Evolutionary conservation across 352 stramenopile genomes (phyloP).

Genomic region (Pythium rishiriense): DNA sequence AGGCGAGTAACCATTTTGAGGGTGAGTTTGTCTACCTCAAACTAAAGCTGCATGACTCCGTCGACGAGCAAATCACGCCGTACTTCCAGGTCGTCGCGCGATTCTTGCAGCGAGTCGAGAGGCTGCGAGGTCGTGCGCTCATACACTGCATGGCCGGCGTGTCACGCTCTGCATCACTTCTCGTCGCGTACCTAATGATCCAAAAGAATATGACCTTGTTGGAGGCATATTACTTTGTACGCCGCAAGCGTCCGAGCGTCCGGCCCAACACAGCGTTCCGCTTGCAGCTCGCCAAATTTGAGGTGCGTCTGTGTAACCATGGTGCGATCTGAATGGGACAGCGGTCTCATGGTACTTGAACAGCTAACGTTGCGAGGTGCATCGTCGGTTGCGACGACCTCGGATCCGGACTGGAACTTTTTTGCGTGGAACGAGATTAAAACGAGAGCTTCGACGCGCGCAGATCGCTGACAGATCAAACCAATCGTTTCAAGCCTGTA

Average conservation of each 20-base stretch:
- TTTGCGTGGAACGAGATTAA: slow-evolving; percentile 75
- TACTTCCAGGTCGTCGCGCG: slow-evolving; percentile 54
- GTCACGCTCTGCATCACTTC: slow-evolving; percentile 53
- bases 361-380: slow-evolving; percentile 51
- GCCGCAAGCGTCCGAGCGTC: slow-evolving; percentile 40
- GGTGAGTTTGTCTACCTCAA: slow-evolving; percentile 71
- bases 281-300: slow-evolving; percentile 69
- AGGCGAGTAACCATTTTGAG: slow-evolving; percentile 59
- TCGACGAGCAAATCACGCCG: slow-evolving; percentile 52
- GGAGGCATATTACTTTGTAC: slow-evolving; percentile 59
- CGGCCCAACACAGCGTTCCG: slow-evolving; percentile 63
- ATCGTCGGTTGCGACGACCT: slow-evolving; percentile 53
- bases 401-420: slow-evolving; percentile 73
- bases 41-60: slow-evolving; percentile 47
- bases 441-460: slow-evolving; percentile 2
- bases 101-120: slow-evolving; percentile 57
- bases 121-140: slow-evolving; percentile 44
- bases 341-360: not conserved
- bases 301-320: slow-evolving; percentile 29
- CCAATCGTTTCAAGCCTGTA: too few species aligned
- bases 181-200: slow-evolving; percentile 72
- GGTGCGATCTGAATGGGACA: too few species aligned
- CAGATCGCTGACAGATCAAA: not conserved
- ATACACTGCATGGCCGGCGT: slow-evolving; percentile 64
- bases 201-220: slow-evolving; percentile 61